phyloP scores from a whole-genome alignment of 371 early-diverging fungal genomes.

The Racocetra persica region DNA sequence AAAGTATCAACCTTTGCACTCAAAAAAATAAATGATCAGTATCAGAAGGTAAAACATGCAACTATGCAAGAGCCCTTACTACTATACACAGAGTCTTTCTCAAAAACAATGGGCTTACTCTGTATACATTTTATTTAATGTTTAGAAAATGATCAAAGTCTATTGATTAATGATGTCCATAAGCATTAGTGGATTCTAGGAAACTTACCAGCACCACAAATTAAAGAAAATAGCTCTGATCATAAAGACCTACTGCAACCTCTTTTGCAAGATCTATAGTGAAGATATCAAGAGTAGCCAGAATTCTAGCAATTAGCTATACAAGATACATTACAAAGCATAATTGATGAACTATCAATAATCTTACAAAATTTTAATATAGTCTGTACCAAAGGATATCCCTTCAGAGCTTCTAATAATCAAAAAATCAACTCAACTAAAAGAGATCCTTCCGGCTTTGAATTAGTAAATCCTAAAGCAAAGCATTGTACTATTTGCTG shows the following conservation, averaged over 20 bases:
- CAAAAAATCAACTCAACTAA: not conserved
- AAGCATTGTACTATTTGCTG: not conserved
- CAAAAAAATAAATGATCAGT: not conserved
- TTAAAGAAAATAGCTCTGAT: too few species aligned
- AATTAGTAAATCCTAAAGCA: not conserved
- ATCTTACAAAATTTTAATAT: slow-evolving; percentile 1
- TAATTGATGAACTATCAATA: not conserved
- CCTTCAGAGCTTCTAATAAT: not conserved
- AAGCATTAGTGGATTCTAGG: slow-evolving; percentile 13
- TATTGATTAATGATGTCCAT: not conserved
- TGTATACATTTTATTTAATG: not conserved
- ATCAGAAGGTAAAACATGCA: not conserved
- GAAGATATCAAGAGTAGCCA: slow-evolving; percentile 1
- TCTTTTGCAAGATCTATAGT: not conserved
- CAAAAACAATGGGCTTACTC: not conserved
- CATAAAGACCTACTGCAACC: too few species aligned
- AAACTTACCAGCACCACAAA: not conserved
- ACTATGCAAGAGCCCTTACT: not conserved
- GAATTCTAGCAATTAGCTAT: not conserved
- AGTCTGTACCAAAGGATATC: not conserved
- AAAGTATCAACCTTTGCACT: not conserved
- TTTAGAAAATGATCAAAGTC: not conserved
- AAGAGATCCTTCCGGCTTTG: not conserved
- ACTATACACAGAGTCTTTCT: not conserved
- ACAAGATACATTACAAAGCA: not conserved